phyloP scores from a whole-genome alignment of 108 stramenopile species.

The Cyclotella distinguenda region DNA sequence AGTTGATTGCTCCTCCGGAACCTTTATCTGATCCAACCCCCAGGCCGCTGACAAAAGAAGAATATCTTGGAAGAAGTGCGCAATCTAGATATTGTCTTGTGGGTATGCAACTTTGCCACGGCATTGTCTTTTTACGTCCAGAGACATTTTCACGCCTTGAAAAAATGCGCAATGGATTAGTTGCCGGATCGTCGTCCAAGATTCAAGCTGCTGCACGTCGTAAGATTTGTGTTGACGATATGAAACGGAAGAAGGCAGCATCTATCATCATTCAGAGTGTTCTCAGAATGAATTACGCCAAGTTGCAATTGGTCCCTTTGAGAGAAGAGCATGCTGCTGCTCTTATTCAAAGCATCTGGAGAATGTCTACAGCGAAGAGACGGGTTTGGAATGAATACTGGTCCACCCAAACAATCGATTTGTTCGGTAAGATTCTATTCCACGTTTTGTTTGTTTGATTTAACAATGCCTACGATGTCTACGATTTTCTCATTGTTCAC shows the following conservation, averaged over 20 bases:
- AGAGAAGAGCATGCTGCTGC: constrained; percentile 54
- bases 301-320: constrained; percentile 24
- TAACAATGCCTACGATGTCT: not conserved
- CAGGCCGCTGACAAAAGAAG: constrained; percentile 34
- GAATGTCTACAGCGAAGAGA: constrained; percentile 50
- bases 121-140: constrained; percentile 36
- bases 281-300: constrained; percentile 25
- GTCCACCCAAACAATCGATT: constrained; percentile 40
- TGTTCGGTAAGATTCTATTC: constrained; percentile 20
- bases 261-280: constrained; percentile 35
- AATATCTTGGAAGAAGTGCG: constrained; percentile 17
- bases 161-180: constrained; percentile 25
- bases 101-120: constrained; percentile 45
- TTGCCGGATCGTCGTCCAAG: constrained; percentile 39
- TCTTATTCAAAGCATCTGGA: constrained; percentile 70
- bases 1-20: constrained; percentile 7
- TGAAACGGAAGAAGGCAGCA: constrained; percentile 19
- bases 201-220: constrained; percentile 46
- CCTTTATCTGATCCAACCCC: constrained; percentile 16
- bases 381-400: constrained; percentile 41
- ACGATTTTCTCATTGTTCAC: not conserved
- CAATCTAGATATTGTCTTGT: constrained; percentile 36
- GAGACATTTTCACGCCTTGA: constrained; percentile 31
- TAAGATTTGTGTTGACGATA: constrained; percentile 23
- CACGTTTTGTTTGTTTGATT: not conserved